phyloP scores from a whole-genome alignment of 805 yeast genomes.

The Spencermartinsiella europaea region DNA sequence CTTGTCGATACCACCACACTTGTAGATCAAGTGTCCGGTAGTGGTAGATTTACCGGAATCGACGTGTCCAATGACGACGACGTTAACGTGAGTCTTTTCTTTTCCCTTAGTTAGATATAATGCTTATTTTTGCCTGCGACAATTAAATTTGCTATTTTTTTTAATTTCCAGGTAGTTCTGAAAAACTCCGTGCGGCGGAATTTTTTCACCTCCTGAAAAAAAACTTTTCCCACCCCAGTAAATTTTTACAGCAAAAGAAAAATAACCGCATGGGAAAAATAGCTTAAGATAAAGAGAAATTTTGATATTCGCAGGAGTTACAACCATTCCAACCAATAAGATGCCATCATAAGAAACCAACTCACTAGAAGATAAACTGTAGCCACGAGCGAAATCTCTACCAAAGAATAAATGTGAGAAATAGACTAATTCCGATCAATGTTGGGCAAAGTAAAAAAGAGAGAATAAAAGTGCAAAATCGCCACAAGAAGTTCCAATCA shows the following conservation, averaged over 20 bases:
- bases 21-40: conserved; percentile 98
- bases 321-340: too few species aligned
- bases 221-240: not conserved
- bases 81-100: conserved; percentile 97
- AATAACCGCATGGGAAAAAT: too few species aligned
- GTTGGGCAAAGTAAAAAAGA: too few species aligned
- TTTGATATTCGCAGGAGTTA: too few species aligned
- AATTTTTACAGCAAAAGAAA: not conserved
- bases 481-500: too few species aligned
- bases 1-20: conserved; percentile 98
- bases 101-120: conserved; percentile 65
- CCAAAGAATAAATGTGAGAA: too few species aligned
- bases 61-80: conserved; percentile 99
- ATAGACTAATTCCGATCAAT: too few species aligned
- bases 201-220: not conserved
- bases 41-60: conserved; percentile 99
- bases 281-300: not conserved
- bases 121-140: conserved; percentile 1
- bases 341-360: too few species aligned
- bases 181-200: not conserved
- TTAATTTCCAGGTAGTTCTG: not conserved
- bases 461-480: too few species aligned
- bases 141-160: not conserved
- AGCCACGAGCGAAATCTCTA: too few species aligned
- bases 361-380: too few species aligned